These are phyloP conservation scores for Berkeleyomyces rouxiae DNA, from an alignment of 2,329 filamentous ascomycete species.

Conservation along the genomic window DNA sequence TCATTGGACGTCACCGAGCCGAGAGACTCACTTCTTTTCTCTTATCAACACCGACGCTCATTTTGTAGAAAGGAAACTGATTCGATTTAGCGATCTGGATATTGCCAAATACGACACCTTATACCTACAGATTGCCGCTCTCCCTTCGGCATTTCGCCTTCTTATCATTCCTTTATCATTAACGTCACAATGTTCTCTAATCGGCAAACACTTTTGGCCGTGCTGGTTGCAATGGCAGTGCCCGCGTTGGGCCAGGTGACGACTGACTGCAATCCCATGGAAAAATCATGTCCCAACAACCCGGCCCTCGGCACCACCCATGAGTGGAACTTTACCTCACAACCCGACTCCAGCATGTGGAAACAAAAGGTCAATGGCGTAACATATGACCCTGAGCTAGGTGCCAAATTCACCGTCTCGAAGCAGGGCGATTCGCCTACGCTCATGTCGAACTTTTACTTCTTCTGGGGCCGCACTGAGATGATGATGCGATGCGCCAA, in stretches of 20 bases:
- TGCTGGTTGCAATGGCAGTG: conserved; percentile 24
- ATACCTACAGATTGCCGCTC: not conserved
- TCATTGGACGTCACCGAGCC: not conserved
- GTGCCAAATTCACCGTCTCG: conserved; percentile 55
- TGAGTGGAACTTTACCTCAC: conserved; percentile 47
- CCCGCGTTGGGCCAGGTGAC: conserved; percentile 52
- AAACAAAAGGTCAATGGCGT: conserved; percentile 50
- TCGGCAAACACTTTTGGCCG: conserved; percentile 1
- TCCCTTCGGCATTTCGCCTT: not conserved
- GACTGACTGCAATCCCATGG: conserved; percentile 62
- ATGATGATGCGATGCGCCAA: conserved; percentile 59
- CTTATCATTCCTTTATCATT: not conserved
- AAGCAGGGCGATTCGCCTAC: conserved; percentile 62
- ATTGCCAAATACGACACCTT: not conserved
- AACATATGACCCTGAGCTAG: conserved; percentile 41
- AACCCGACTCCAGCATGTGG: conserved; percentile 44
- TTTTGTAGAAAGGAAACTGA: not conserved
- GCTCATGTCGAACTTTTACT: conserved; percentile 62
- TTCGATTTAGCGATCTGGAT: not conserved
- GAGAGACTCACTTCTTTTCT: conserved; percentile 5
- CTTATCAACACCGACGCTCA: not conserved
- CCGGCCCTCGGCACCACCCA: conserved; percentile 50
- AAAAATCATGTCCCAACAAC: conserved; percentile 52
- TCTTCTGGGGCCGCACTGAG: conserved; percentile 72
- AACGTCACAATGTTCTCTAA: not conserved